phyloP scores from a whole-genome alignment of 176 grass and related monocot species.

The Avena atlantica region DNA sequence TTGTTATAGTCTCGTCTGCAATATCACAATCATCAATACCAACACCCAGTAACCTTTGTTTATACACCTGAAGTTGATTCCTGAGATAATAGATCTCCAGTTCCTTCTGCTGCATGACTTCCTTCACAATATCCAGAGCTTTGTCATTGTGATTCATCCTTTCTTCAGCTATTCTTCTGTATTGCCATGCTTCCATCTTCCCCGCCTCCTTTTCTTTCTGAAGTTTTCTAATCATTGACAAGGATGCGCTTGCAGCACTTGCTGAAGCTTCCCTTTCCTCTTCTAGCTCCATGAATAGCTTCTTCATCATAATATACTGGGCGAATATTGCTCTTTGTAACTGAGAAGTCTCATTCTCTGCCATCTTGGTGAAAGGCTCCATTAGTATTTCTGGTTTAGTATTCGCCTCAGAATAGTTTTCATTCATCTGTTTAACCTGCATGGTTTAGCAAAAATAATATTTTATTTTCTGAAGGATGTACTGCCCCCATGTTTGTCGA shows the following conservation, averaged over 20 bases:
- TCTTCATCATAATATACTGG: conserved; percentile 92
- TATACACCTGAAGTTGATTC: conserved; percentile 64
- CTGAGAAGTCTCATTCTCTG: conserved; percentile 59
- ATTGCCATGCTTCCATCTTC: conserved; percentile 94
- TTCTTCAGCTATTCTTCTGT: conserved; percentile 89
- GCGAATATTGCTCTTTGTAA: conserved; percentile 73
- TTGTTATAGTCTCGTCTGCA: conserved; percentile 48
- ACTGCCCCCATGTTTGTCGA: neutral
- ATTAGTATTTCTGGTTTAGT: conserved; percentile 36
- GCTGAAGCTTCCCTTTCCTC: conserved; percentile 93
- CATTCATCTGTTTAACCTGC: conserved; percentile 34
- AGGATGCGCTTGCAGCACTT: conserved; percentile 68
- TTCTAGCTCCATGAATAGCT: conserved; percentile 79
- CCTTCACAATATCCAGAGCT: conserved; percentile 61
- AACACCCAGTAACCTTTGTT: conserved; percentile 58
- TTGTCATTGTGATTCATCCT: conserved; percentile 72
- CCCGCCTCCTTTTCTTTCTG: conserved; percentile 88
- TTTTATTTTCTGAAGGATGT: conserved; percentile 26
- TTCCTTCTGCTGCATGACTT: conserved; percentile 82
- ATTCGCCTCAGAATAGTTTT: conserved; percentile 27
- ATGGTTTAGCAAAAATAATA: conserved; percentile 1
- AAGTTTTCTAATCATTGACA: conserved; percentile 80
- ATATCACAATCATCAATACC: conserved; percentile 55
- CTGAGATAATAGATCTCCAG: conserved; percentile 77
- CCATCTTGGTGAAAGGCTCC: conserved; percentile 48